Conservation (phyloP, 1,284 basidiomycete genomes). For the Meira miltonrushii region DNA sequence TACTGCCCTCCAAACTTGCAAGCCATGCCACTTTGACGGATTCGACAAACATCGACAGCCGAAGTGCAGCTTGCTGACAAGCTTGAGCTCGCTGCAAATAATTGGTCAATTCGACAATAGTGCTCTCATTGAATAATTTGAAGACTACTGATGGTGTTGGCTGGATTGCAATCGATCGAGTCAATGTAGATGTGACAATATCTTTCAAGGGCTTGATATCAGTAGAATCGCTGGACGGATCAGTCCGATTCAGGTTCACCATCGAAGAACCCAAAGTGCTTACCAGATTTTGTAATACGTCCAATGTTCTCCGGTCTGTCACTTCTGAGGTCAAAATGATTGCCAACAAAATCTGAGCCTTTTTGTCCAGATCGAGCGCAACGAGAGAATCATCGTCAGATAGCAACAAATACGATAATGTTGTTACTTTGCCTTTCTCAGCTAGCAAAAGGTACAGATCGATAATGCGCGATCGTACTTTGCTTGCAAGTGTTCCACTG, state of each 20-base stretch:
- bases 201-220: not conserved
- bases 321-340: not conserved
- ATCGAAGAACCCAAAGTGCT: not conserved
- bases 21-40: conserved; percentile 1
- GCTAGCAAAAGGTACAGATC: not conserved
- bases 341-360: not conserved
- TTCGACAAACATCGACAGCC: not conserved
- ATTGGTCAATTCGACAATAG: not conserved
- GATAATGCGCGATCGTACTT: not conserved
- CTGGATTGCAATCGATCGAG: not conserved
- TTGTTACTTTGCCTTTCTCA: not conserved
- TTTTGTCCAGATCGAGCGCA: not conserved
- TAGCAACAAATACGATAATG: not conserved
- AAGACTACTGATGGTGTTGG: not conserved
- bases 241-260: not conserved
- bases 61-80: not conserved
- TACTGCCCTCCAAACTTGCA: not conserved
- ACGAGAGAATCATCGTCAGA: not conserved
- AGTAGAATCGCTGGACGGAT: not conserved
- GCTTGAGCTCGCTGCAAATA: not conserved
- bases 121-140: not conserved
- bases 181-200: not conserved
- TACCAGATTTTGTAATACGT: not conserved
- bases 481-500: too few species aligned
- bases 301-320: not conserved